These are phyloP conservation scores for Podospora australis DNA, from an alignment of 495 filamentous ascomycete genomes.

Conservation along the genomic window DNA sequence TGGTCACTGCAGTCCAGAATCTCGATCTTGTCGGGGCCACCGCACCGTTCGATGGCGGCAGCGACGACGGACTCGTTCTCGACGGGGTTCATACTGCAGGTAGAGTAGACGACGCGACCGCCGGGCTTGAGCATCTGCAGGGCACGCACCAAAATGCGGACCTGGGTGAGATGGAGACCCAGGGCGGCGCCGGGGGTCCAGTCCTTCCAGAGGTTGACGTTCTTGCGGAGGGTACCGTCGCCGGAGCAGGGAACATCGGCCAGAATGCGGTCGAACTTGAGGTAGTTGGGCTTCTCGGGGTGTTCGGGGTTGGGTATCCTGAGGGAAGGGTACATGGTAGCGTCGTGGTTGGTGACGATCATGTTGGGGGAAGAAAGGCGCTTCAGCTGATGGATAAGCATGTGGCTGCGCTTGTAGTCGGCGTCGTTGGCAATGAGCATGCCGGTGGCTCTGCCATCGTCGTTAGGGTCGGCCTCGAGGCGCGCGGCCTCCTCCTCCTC, in stretches of 20 bases:
- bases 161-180: slow-evolving; percentile 77
- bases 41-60: slow-evolving; percentile 80
- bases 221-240: slow-evolving; percentile 89
- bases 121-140: slow-evolving; percentile 96
- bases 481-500: slow-evolving; percentile 41
- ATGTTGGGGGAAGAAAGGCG: slow-evolving; percentile 92
- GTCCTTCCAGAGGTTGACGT: slow-evolving; percentile 85
- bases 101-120: slow-evolving; percentile 91
- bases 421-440: slow-evolving; percentile 91
- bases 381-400: slow-evolving; percentile 97
- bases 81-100: slow-evolving; percentile 95
- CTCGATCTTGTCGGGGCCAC: slow-evolving; percentile 71
- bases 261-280: slow-evolving; percentile 94
- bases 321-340: slow-evolving; percentile 89
- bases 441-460: slow-evolving; percentile 82
- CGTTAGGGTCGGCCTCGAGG: slow-evolving; percentile 52
- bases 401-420: slow-evolving; percentile 91
- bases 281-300: slow-evolving; percentile 56
- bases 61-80: slow-evolving; percentile 93
- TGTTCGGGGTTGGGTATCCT: slow-evolving; percentile 56
- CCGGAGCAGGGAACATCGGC: slow-evolving; percentile 97
- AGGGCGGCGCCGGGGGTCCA: slow-evolving; percentile 81
- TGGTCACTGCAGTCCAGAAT: slow-evolving; percentile 75
- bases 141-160: slow-evolving; percentile 83
- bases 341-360: slow-evolving; percentile 96